Percentiles rank a stretch among this genome's conserved stretches.
Evolutionary conservation across 2,329 filamentous ascomycete genomes (phyloP).

Genomic region (Penicillium sp.): DNA sequence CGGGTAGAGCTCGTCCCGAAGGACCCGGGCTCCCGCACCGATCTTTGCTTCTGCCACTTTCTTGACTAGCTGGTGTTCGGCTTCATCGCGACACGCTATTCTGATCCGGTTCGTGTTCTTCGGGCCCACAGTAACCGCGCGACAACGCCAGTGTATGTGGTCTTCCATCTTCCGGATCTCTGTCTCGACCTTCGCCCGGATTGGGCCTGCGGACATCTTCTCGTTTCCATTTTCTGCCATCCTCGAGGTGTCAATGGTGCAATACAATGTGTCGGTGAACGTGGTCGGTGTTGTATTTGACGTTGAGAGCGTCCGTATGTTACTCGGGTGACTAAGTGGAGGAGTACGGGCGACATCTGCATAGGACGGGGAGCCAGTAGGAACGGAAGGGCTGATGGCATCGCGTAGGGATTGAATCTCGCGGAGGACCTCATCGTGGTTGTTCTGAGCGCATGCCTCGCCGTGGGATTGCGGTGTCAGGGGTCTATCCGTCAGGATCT

Average conservation of each 20-base stretch:
- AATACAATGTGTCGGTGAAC: conserved; percentile 18
- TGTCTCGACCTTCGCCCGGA: conserved; percentile 10
- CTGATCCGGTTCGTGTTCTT: conserved; percentile 16
- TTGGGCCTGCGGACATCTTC: conserved; percentile 10
- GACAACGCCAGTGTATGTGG: conserved; percentile 10
- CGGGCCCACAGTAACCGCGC: conserved; percentile 11
- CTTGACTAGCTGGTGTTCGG: conserved; percentile 7
- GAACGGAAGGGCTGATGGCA: conserved; percentile 7
- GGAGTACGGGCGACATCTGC: conserved; percentile 18
- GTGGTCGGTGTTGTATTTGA: conserved; percentile 16
- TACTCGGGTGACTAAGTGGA: conserved; percentile 17
- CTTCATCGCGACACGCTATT: conserved; percentile 6
- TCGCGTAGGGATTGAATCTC: conserved; percentile 21
- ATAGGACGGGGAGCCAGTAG: conserved; percentile 15
- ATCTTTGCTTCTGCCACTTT: conserved; percentile 12
- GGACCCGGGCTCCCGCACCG: conserved; percentile 9
- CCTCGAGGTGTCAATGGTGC: conserved; percentile 14
- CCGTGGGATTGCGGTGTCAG: too few species aligned
- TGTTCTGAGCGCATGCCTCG: conserved; percentile 12
- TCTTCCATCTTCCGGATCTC: conserved; percentile 14
- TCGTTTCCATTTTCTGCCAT: conserved; percentile 11
- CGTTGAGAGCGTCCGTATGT: conserved; percentile 19
- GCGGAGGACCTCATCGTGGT: conserved; percentile 19
- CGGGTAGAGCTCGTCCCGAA: conserved; percentile 19
- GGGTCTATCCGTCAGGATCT: too few species aligned